Evolutionary conservation across 1,284 basidiomycete species (phyloP).

Genomic region (Ceratobasidium sp.): DNA sequence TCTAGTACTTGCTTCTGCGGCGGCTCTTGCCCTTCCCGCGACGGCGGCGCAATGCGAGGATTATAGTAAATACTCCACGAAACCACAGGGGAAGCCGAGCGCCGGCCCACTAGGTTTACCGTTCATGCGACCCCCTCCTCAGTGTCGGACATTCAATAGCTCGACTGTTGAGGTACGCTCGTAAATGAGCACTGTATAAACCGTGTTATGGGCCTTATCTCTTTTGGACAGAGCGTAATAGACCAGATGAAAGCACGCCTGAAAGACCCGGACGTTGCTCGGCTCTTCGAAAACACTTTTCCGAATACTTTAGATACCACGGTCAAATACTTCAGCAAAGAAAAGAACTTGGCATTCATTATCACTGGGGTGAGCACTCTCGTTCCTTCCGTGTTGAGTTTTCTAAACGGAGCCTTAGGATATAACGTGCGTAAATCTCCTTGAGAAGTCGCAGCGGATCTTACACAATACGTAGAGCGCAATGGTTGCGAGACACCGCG

Average conservation of each 20-base stretch:
- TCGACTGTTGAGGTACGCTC: constrained; percentile 70
- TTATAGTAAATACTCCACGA: constrained; percentile 53
- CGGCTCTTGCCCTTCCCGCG: constrained; percentile 3
- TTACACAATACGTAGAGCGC: constrained; percentile 48
- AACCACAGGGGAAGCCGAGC: constrained; percentile 67
- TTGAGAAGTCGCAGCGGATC: neutral
- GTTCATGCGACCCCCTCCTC: constrained; percentile 72
- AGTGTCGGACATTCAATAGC: constrained; percentile 77
- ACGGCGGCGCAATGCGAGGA: constrained; percentile 45
- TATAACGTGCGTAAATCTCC: constrained; percentile 62
- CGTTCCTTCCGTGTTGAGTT: neutral
- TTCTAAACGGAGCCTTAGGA: constrained; percentile 58
- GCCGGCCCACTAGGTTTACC: constrained; percentile 70
- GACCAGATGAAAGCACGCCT: constrained; percentile 72
- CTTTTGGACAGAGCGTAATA: constrained; percentile 65
- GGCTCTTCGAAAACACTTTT: constrained; percentile 80
- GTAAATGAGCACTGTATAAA: neutral
- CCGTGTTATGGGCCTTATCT: neutral
- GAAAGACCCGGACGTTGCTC: constrained; percentile 77
- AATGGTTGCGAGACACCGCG: constrained; percentile 76
- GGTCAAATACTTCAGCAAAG: constrained; percentile 70
- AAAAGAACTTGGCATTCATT: constrained; percentile 75
- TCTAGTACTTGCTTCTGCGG: constrained; percentile 29
- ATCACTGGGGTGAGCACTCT: constrained; percentile 69
- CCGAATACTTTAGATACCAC: constrained; percentile 82